These are phyloP conservation scores for Phialophora verrucosa DNA, from an alignment of 2,329 filamentous ascomycete species.

Conservation along the genomic window DNA sequence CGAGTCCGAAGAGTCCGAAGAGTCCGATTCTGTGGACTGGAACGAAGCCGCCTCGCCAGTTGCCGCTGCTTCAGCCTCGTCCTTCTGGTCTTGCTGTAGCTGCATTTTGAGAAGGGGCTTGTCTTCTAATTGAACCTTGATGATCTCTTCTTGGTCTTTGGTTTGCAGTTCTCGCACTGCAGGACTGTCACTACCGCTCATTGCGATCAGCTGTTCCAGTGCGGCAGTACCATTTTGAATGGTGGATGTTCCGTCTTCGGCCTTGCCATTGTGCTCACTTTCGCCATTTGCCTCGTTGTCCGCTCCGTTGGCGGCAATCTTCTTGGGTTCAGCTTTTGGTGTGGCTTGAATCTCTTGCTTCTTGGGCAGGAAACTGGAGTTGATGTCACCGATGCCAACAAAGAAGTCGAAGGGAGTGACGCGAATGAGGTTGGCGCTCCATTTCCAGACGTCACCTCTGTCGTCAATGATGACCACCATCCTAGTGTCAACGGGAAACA, in stretches of 20 bases:
- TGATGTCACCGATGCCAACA: slow-evolving; percentile 97
- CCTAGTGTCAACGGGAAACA: slow-evolving; percentile 96
- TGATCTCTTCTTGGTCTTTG: slow-evolving; percentile 82
- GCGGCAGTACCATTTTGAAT: slow-evolving; percentile 47
- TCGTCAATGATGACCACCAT: slow-evolving; percentile 99
- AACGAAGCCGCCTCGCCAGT: slow-evolving; percentile 49
- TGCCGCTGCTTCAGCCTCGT: slow-evolving; percentile 62
- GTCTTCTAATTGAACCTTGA: slow-evolving; percentile 88
- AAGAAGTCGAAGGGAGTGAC: slow-evolving; percentile 97
- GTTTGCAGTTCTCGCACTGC: slow-evolving; percentile 74
- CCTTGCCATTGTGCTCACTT: slow-evolving; percentile 28
- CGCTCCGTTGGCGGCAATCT: slow-evolving; percentile 38
- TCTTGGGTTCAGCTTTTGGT: slow-evolving; percentile 49
- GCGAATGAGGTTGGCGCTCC: slow-evolving; percentile 90
- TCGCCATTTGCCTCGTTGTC: slow-evolving; percentile 28
- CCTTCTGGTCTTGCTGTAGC: slow-evolving; percentile 84
- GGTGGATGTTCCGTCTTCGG: slow-evolving; percentile 33
- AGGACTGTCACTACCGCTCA: slow-evolving; percentile 73
- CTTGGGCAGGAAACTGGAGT: slow-evolving; percentile 94
- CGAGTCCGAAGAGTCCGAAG: slow-evolving; percentile 38
- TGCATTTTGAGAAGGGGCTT: slow-evolving; percentile 91
- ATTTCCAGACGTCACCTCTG: slow-evolving; percentile 93
- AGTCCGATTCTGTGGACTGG: slow-evolving; percentile 50
- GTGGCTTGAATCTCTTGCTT: slow-evolving; percentile 59
- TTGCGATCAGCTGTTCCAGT: slow-evolving; percentile 76